Conservation (phyloP, 2,329 filamentous ascomycete genomes). For the Cladosporium cucumerinum region DNA sequence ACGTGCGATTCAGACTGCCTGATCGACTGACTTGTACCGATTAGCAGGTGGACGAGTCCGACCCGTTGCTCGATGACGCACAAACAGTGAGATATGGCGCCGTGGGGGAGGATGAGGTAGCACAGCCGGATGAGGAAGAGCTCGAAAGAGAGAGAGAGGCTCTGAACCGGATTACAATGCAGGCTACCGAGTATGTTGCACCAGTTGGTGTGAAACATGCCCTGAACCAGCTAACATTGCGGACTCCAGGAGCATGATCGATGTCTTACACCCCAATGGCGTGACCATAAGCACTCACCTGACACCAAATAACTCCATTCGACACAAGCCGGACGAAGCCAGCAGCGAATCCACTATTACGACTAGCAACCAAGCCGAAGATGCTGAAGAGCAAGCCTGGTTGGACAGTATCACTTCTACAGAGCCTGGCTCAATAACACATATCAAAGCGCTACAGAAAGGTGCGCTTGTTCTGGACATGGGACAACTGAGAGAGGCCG, state of each 20-base stretch:
- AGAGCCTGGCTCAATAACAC: conserved; percentile 22
- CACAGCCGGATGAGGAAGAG: conserved; percentile 49
- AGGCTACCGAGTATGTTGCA: conserved; percentile 45
- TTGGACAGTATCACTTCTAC: conserved; percentile 29
- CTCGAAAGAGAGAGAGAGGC: conserved; percentile 47
- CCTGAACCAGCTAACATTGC: conserved; percentile 18
- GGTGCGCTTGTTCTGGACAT: conserved; percentile 31
- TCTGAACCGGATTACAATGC: conserved; percentile 48
- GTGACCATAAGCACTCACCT: conserved; percentile 31
- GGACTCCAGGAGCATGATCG: conserved; percentile 45
- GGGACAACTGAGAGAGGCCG: conserved; percentile 19
- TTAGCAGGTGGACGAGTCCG: conserved; percentile 44
- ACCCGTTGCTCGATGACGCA: conserved; percentile 45
- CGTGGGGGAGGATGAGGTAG: conserved; percentile 35
- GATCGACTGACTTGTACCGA: conserved; percentile 29
- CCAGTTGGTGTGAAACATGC: not conserved
- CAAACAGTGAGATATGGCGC: conserved; percentile 47
- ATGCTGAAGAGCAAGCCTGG: conserved; percentile 33
- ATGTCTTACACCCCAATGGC: conserved; percentile 44
- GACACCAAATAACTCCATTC: conserved; percentile 18
- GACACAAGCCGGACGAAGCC: conserved; percentile 15
- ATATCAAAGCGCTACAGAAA: conserved; percentile 26
- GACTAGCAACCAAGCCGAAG: conserved; percentile 16
- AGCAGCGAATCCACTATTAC: conserved; percentile 5
- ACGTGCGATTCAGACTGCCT: not conserved